Conservation (phyloP, 1,284 basidiomycete species). For the Marasmius oreades region DNA sequence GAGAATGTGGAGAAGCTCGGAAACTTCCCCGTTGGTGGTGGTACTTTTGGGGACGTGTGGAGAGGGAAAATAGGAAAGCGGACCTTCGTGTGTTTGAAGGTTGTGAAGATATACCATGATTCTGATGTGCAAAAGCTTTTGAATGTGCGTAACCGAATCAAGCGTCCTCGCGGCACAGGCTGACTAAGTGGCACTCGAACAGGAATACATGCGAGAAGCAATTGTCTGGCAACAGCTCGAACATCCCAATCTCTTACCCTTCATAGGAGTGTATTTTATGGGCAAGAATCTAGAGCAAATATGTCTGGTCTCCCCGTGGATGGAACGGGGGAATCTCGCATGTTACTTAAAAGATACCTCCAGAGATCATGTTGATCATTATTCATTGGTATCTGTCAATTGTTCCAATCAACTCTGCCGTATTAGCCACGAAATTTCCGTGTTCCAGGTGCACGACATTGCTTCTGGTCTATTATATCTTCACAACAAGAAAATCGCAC, state of each 20-base stretch:
- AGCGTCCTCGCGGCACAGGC: too few species aligned
- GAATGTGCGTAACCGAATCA: not conserved
- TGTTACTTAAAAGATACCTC: slow-evolving; percentile 21
- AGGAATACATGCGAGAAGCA: not conserved
- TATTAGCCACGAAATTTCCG: not conserved
- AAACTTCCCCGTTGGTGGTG: not conserved
- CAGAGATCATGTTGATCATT: slow-evolving; percentile 16
- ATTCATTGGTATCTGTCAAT: slow-evolving; percentile 18
- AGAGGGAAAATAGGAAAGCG: not conserved
- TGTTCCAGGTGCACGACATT: slow-evolving; percentile 23
- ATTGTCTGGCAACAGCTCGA: slow-evolving; percentile 2
- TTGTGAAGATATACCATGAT: slow-evolving; percentile 1
- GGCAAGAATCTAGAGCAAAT: not conserved
- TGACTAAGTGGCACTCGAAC: too few species aligned
- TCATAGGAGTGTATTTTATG: not conserved
- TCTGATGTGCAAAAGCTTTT: slow-evolving; percentile 1
- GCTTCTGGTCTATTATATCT: slow-evolving; percentile 31
- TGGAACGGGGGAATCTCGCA: slow-evolving; percentile 31
- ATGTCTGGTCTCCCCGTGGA: slow-evolving; percentile 24
- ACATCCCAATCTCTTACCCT: not conserved
- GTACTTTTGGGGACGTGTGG: not conserved
- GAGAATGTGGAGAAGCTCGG: not conserved
- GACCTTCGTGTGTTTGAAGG: slow-evolving; percentile 1
- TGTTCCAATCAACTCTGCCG: not conserved
- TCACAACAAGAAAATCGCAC: slow-evolving; percentile 29